Evolutionary conservation across 305 asterid species (phyloP).

Genomic region (Fraxinus sp.): DNA sequence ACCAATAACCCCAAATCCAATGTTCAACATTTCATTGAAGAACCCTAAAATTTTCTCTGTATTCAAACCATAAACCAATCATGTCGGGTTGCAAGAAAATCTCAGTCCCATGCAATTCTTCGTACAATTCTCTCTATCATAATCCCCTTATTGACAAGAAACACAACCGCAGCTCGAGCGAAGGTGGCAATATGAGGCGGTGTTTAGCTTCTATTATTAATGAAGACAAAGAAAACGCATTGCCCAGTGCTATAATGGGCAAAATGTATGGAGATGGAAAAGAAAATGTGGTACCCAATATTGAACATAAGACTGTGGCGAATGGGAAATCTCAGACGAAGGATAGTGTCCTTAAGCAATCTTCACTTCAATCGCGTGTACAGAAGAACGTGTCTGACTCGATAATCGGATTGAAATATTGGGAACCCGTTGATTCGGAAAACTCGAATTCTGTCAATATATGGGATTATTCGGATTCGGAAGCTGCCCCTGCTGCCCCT

Average conservation of each 20-base stretch:
- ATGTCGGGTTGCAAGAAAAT: conserved; percentile 62
- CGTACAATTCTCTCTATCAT: conserved; percentile 54
- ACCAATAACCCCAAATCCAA: conserved; percentile 13
- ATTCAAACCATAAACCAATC: neutral
- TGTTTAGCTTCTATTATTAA: conserved; percentile 20
- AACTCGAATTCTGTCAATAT: conserved; percentile 47
- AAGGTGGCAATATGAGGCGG: conserved; percentile 23
- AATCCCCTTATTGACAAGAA: conserved; percentile 61
- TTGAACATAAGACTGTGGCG: conserved; percentile 22
- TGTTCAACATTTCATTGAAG: neutral
- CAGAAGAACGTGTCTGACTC: conserved; percentile 63
- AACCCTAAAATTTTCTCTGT: neutral
- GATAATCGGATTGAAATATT: conserved; percentile 38
- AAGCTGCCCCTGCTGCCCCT: conserved; percentile 88
- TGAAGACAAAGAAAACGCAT: conserved; percentile 51
- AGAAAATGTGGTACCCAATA: conserved; percentile 31
- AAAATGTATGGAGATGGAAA: conserved; percentile 24
- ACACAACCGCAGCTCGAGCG: conserved; percentile 46
- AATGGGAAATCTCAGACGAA: conserved; percentile 25
- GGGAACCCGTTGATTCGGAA: conserved; percentile 45
- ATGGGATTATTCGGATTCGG: conserved; percentile 88
- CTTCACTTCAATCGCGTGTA: conserved; percentile 67
- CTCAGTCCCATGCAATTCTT: conserved; percentile 43
- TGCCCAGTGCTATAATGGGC: conserved; percentile 31
- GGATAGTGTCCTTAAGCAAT: conserved; percentile 48